Evolutionary conservation across 2,329 filamentous ascomycete species (phyloP), one percentile per base, ranked within the genome.

Genomic region (Colletotrichum sp.): DNA sequence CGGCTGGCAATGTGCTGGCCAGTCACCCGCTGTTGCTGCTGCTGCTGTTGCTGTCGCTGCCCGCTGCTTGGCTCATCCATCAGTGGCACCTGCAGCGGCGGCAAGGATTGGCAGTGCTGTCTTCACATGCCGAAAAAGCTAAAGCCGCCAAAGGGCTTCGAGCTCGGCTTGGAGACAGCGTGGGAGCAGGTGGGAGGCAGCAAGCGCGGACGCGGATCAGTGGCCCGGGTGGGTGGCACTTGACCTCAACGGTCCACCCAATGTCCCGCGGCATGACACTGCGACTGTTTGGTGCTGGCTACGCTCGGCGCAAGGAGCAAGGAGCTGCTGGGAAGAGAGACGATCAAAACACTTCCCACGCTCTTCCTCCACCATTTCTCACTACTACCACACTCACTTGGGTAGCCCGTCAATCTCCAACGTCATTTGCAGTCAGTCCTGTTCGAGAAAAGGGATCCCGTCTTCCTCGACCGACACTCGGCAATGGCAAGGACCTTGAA

Each of bases 91-190:
- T 62, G 59, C 72, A 34, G 66, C 52, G 30, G 34, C 24, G 6
- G 44, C 68, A 75, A 57, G 73, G 63, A 68, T 75, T 49, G 30
- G 15, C 59, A 32, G 26, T n/a, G 57, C 30, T 65, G 52, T 44
- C 28, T 76, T 76, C 74, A 76, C 74, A 76, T 76, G 74, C 74
- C 70, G 74, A 69, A 76, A 55, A 67, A 64, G 74, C 74, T 68
- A 57, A 12, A 36, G 32, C 55, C 68, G 66, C 71, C 57, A 13
- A 30, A 62, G 10, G 32, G 65, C 34, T 21, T 64, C 62, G 44
- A 72, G 68, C 72, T 75, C 68, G 72, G 52, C 69, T 67, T 68
- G 36, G 49, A 15, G 13, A 3, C 44, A 44, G 44, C 21, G 36
- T 32, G 30, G 59, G 59, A 62, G 44, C n/a, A 13, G 44, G 44